These are phyloP conservation scores for Fusarium newnesense DNA, from an alignment of 2,329 filamentous ascomycete genomes.

Conservation along the genomic window DNA sequence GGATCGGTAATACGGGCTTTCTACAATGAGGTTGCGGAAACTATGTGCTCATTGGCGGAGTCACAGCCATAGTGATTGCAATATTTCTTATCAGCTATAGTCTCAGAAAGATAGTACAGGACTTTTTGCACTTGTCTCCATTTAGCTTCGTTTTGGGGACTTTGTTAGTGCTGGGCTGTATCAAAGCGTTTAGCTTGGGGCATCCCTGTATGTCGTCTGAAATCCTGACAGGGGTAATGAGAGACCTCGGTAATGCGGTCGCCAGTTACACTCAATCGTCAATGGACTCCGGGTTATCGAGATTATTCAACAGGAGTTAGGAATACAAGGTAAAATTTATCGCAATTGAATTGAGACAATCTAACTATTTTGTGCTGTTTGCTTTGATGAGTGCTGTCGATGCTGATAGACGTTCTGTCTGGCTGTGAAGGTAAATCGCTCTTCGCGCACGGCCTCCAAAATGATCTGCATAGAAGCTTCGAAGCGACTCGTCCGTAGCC, in stretches of 20 bases:
- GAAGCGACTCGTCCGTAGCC: not conserved
- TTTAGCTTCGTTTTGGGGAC: not conserved
- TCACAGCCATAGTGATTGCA: not conserved
- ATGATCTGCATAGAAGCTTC: not conserved
- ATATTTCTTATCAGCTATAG: not conserved
- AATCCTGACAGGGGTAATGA: not conserved
- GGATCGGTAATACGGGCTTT: slow-evolving; percentile 3
- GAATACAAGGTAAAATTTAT: not conserved
- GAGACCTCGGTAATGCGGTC: not conserved
- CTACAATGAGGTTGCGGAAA: slow-evolving; percentile 13
- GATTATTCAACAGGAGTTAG: not conserved
- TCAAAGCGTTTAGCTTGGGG: not conserved
- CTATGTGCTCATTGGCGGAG: slow-evolving; percentile 12
- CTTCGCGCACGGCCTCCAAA: not conserved
- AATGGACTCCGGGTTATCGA: not conserved
- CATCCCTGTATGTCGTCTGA: not conserved
- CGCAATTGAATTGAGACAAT: rapidly evolving
- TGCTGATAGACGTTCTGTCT: not conserved
- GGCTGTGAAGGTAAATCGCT: not conserved
- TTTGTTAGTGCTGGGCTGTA: not conserved
- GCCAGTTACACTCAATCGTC: not conserved
- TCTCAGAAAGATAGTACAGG: not conserved
- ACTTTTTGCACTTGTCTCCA: not conserved
- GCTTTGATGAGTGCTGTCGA: not conserved
- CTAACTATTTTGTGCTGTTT: not conserved